phyloP scores from a whole-genome alignment of 208 protist species.

The Crithidia mellificae region DNA sequence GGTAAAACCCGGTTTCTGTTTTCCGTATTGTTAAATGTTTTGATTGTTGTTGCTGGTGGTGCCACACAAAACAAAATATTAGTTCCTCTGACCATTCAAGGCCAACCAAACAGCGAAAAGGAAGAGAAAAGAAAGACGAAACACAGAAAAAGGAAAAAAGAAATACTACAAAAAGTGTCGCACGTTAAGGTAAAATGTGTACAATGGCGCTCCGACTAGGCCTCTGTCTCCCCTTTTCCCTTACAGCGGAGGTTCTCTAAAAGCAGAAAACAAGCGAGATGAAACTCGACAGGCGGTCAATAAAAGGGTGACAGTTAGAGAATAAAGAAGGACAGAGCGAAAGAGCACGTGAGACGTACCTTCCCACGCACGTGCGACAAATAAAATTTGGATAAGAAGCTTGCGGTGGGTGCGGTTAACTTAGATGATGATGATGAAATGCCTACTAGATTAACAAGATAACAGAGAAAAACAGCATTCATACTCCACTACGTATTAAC shows the following conservation, averaged over 20 bases:
- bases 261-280: neutral
- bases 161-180: conserved; percentile 15
- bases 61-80: conserved; percentile 11
- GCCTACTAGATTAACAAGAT: conserved; percentile 9
- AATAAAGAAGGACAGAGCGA: no score
- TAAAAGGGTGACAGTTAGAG: no score
- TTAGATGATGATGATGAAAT: conserved; percentile 3
- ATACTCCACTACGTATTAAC: conserved; percentile 9
- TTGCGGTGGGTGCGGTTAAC: neutral
- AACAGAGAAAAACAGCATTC: conserved; percentile 6
- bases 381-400: neutral
- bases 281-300: no score
- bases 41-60: conserved; percentile 13
- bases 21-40: neutral
- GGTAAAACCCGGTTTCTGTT: neutral
- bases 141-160: conserved; percentile 32
- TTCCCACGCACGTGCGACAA: conserved; percentile 5
- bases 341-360: neutral
- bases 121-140: conserved; percentile 29
- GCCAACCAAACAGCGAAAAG: conserved; percentile 23
- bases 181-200: neutral
- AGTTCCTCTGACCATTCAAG: conserved; percentile 1
- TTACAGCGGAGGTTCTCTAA: neutral
- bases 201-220: neutral
- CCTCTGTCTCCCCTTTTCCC: neutral